These are phyloP conservation scores for Kodamaea lidongshanica DNA, from an alignment of 805 yeast genomes.

Conservation along the genomic window DNA sequence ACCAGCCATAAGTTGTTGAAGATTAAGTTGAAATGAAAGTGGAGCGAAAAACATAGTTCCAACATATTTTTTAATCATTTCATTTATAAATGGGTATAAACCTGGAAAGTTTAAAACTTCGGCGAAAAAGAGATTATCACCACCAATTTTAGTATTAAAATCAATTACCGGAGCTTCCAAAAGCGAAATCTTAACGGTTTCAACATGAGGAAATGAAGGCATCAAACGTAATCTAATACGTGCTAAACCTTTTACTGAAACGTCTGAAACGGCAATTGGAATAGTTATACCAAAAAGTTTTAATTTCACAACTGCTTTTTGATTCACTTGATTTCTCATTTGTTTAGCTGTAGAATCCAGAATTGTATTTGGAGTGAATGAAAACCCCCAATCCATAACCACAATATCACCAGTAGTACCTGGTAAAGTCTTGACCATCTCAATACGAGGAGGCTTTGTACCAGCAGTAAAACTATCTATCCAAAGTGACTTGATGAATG, in stretches of 20 bases:
- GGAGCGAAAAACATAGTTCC: constrained; percentile 90
- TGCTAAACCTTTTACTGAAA: constrained; percentile 66
- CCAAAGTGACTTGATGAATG: constrained; percentile 77
- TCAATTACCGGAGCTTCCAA: constrained; percentile 87
- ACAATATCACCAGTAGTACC: constrained; percentile 90
- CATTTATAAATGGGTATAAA: constrained; percentile 70
- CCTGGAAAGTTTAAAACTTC: constrained; percentile 89
- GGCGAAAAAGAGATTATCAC: constrained; percentile 80
- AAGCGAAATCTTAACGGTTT: constrained; percentile 80
- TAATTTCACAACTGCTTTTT: constrained; percentile 69
- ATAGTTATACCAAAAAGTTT: constrained; percentile 76
- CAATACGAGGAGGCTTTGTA: constrained; percentile 92
- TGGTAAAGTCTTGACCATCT: constrained; percentile 79
- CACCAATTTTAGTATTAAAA: constrained; percentile 66
- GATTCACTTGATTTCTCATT: constrained; percentile 76
- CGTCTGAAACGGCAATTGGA: constrained; percentile 74
- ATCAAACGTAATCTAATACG: constrained; percentile 86
- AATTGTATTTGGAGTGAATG: constrained; percentile 86
- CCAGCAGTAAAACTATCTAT: constrained; percentile 87
- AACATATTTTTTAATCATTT: constrained; percentile 75
- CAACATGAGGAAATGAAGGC: constrained; percentile 86
- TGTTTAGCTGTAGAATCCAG: constrained; percentile 85
- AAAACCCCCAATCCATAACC: constrained; percentile 95
- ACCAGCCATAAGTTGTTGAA: constrained; percentile 86
- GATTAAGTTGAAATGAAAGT: constrained; percentile 84